Evolutionary conservation across 192 early-diverging fungal species (phyloP).

Genomic region (Spinellus fusiger): DNA sequence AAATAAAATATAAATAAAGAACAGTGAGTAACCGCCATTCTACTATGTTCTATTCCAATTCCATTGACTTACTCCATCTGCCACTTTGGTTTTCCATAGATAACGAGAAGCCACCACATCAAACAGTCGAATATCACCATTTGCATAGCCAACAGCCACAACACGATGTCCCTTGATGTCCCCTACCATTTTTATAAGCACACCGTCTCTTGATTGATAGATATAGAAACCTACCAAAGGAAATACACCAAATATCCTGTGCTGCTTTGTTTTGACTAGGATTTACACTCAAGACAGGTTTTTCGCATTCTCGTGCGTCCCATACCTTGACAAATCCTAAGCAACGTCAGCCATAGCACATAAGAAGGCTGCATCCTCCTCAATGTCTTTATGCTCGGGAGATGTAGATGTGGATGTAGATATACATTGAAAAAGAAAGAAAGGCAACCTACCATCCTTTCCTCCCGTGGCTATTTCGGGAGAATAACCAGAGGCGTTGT

Average conservation of each 20-base stretch:
- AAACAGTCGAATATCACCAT: constrained; percentile 68
- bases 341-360: neutral
- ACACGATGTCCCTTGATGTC: neutral
- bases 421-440: neutral
- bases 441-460: constrained; percentile 47
- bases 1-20: neutral
- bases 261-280: constrained; percentile 38
- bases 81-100: constrained; percentile 64
- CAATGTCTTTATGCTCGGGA: neutral
- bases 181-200: neutral
- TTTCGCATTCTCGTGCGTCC: constrained; percentile 60
- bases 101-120: constrained; percentile 52
- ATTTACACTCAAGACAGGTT: constrained; percentile 52
- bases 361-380: neutral
- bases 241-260: constrained; percentile 62
- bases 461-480: constrained; percentile 65
- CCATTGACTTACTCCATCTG: constrained; percentile 52
- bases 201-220: neutral
- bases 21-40: neutral
- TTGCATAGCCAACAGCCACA: constrained; percentile 66
- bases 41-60: neutral
- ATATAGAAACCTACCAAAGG: constrained; percentile 56
- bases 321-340: constrained; percentile 66
- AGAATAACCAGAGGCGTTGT: constrained; percentile 33
- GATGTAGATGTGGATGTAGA: no score